Conservation (phyloP, 495 filamentous ascomycete species). For the Parathielavia appendiculata region DNA sequence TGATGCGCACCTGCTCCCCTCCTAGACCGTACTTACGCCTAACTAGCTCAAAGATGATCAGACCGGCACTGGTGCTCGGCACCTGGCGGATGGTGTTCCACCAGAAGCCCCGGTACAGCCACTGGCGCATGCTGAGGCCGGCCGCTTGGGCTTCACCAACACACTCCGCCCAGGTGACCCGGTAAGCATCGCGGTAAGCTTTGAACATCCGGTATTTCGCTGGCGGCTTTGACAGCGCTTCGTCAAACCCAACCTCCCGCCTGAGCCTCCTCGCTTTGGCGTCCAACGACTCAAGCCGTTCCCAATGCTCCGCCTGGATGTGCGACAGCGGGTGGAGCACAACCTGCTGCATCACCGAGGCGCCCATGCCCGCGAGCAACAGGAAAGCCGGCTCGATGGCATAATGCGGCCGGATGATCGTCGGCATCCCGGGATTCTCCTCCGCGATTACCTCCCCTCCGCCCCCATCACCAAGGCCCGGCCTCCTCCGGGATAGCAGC, state of each 20-base stretch:
- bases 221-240: slow-evolving; percentile 20
- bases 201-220: slow-evolving; percentile 50
- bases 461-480: slow-evolving; percentile 20
- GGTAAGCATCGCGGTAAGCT: slow-evolving; percentile 70
- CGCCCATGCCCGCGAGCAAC: slow-evolving; percentile 68
- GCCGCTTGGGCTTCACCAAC: slow-evolving; percentile 53
- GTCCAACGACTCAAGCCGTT: slow-evolving; percentile 72
- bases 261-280: slow-evolving; percentile 47
- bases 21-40: slow-evolving; percentile 69
- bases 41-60: slow-evolving; percentile 87
- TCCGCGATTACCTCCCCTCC: slow-evolving; percentile 8
- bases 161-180: slow-evolving; percentile 69
- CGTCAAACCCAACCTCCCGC: slow-evolving; percentile 18
- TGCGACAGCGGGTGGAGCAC: slow-evolving; percentile 73
- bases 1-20: slow-evolving; percentile 55
- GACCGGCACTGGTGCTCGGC: slow-evolving; percentile 79
- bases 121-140: slow-evolving; percentile 58
- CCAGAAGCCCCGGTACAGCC: slow-evolving; percentile 75
- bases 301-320: slow-evolving; percentile 74
- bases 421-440: slow-evolving; percentile 30
- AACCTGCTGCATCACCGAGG: slow-evolving; percentile 68
- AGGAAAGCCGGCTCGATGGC: slow-evolving; percentile 78
- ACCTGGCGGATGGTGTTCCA: slow-evolving; percentile 72
- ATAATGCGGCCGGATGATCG: slow-evolving; percentile 75
- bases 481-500: slow-evolving; percentile 38